Conservation (phyloP, 23 red algal species). For the Pyropia haitanensis region DNA sequence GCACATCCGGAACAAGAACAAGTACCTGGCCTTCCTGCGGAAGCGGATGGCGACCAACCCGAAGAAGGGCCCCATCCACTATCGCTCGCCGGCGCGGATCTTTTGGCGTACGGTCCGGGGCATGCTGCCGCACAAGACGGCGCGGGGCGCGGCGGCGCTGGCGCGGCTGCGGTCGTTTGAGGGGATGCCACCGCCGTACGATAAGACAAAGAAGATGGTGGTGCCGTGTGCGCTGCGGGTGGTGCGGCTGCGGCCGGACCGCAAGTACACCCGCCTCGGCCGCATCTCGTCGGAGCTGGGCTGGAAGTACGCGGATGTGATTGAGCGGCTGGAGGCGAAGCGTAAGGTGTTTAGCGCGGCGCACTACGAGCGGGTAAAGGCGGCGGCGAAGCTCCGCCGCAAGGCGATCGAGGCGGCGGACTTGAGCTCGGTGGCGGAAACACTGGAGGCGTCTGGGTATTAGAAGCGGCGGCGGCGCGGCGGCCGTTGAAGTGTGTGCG, state of each 20-base stretch:
- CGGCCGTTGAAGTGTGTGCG: neutral
- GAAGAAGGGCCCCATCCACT: constrained; percentile 77
- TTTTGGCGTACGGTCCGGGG: constrained; percentile 86
- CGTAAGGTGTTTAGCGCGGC: constrained; percentile 60
- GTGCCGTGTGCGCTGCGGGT: constrained; percentile 77
- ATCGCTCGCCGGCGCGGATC: constrained; percentile 81
- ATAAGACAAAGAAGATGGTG: constrained; percentile 89
- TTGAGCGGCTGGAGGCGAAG: constrained; percentile 78
- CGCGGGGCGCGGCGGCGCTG: constrained; percentile 77
- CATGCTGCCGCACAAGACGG: constrained; percentile 90
- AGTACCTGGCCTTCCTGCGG: constrained; percentile 79
- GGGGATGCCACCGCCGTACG: constrained; percentile 84
- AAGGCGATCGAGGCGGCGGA: constrained; percentile 65
- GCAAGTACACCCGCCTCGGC: constrained; percentile 85
- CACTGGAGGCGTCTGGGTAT: constrained; percentile 73
- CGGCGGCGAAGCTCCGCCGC: constrained; percentile 30
- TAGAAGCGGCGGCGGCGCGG: constrained; percentile 7
- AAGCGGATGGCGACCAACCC: constrained; percentile 97
- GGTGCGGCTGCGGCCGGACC: constrained; percentile 68
- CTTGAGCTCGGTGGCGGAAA: constrained; percentile 17
- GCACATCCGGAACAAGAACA: constrained; percentile 76
- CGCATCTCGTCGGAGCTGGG: constrained; percentile 77
- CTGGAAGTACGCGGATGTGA: constrained; percentile 83
- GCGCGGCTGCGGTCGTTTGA: constrained; percentile 71
- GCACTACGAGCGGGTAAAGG: constrained; percentile 78